Evolutionary conservation across 2,329 filamentous ascomycete genomes (phyloP).

Genomic region (Diaporthe velutina): DNA sequence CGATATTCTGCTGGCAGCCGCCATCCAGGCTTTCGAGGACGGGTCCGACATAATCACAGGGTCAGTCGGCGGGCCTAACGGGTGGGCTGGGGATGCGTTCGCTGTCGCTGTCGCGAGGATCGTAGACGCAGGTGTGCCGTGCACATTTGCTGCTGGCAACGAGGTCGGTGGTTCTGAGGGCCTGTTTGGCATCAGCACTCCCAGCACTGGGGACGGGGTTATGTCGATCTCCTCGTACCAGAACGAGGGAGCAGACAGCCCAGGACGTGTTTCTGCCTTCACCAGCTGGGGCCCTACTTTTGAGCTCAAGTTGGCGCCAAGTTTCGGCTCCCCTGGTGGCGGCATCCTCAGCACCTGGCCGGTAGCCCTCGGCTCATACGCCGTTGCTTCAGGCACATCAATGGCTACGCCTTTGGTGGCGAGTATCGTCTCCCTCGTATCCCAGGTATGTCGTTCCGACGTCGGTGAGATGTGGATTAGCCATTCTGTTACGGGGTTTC

Average conservation of each 20-base stretch:
- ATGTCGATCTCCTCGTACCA: constrained; percentile 45
- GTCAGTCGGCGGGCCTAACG: constrained; percentile 45
- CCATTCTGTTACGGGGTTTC: not conserved
- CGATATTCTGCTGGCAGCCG: constrained; percentile 57
- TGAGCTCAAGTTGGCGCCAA: constrained; percentile 68
- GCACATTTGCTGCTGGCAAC: constrained; percentile 47
- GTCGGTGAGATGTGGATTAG: not conserved
- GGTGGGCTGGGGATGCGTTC: constrained; percentile 47
- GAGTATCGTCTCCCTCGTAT: constrained; percentile 35
- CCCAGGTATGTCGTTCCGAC: not conserved
- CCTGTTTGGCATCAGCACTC: constrained; percentile 43
- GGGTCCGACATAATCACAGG: constrained; percentile 51
- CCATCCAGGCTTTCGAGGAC: constrained; percentile 58
- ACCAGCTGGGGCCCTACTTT: constrained; percentile 72
- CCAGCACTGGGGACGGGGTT: constrained; percentile 45
- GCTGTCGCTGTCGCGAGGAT: constrained; percentile 47
- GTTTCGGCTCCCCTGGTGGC: constrained; percentile 67
- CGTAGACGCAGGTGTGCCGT: constrained; percentile 47
- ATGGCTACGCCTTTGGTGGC: constrained; percentile 68
- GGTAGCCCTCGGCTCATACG: constrained; percentile 60
- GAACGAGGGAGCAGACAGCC: constrained; percentile 40
- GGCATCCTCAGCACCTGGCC: constrained; percentile 71
- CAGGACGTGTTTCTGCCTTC: constrained; percentile 62
- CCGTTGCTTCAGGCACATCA: constrained; percentile 68
- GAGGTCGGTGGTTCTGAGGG: constrained; percentile 41